These are phyloP conservation scores for Passalora sequoiae DNA, from an alignment of 2,329 filamentous ascomycete species.

Conservation along the genomic window DNA sequence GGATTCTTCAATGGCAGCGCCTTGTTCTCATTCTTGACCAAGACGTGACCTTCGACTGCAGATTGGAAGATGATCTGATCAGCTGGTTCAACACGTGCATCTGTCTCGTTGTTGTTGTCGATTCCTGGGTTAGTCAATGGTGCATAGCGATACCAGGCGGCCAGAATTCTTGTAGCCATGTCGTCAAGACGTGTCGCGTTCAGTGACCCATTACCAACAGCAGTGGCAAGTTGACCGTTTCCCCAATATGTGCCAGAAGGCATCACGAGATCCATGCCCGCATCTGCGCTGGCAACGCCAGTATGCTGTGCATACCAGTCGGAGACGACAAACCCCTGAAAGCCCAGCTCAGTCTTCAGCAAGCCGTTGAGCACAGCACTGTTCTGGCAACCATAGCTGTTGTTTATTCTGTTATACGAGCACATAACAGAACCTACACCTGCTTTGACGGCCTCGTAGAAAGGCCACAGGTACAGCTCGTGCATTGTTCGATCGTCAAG, in stretches of 20 bases:
- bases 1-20: conserved; percentile 50
- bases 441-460: conserved; percentile 64
- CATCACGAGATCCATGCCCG: conserved; percentile 33
- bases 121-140: conserved; percentile 39
- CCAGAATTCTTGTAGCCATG: conserved; percentile 32
- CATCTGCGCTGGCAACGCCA: conserved; percentile 27
- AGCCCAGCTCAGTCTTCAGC: conserved; percentile 56
- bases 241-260: conserved; percentile 24
- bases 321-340: conserved; percentile 40
- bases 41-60: conserved; percentile 57
- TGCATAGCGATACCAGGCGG: conserved; percentile 24
- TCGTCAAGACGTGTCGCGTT: conserved; percentile 31
- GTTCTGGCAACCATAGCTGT: conserved; percentile 60
- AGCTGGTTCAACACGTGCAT: conserved; percentile 49
- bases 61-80: conserved; percentile 48
- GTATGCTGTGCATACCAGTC: conserved; percentile 42
- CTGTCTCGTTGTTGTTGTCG: conserved; percentile 46
- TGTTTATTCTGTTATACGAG: conserved; percentile 56
- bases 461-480: conserved; percentile 58
- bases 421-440: conserved; percentile 80
- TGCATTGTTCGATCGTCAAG: conserved; percentile 29
- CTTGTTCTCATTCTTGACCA: conserved; percentile 56
- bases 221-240: conserved; percentile 28
- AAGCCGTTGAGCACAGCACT: conserved; percentile 63
- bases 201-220: conserved; percentile 31